These are phyloP conservation scores for Cucumis sativus DNA, from an alignment of 306 rosid genomes.

Conservation along the genomic window Cucumber_9930_V3 NC_026661.2:3632001-3632500, in stretches of 20 bases:
- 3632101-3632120: neutral
- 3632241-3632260: slow-evolving; percentile 81
- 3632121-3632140: slow-evolving; percentile 16
- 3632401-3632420: neutral
- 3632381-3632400: neutral
- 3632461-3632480: neutral
- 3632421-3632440: neutral
- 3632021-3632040: slow-evolving; percentile 60
- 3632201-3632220: slow-evolving; percentile 76
- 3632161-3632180: slow-evolving; percentile 64
- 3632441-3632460: neutral
- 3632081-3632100: neutral
- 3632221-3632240: slow-evolving; percentile 82
- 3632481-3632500: neutral
- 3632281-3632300: slow-evolving; percentile 98
- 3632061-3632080: slow-evolving; percentile 39
- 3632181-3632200: slow-evolving; percentile 54
- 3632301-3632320: slow-evolving; percentile 64
- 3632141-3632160: slow-evolving; percentile 89
- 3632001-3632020: slow-evolving; percentile 32
- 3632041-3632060: slow-evolving; percentile 91
- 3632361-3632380: neutral
- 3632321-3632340: slow-evolving; percentile 6
- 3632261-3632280: slow-evolving; percentile 91
- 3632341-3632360: neutral